Percentiles rank a stretch among this genome's conserved stretches.
phyloP scores from a whole-genome alignment of 176 grass and related monocot species.

The Rhynchospora breviuscula region DNA sequence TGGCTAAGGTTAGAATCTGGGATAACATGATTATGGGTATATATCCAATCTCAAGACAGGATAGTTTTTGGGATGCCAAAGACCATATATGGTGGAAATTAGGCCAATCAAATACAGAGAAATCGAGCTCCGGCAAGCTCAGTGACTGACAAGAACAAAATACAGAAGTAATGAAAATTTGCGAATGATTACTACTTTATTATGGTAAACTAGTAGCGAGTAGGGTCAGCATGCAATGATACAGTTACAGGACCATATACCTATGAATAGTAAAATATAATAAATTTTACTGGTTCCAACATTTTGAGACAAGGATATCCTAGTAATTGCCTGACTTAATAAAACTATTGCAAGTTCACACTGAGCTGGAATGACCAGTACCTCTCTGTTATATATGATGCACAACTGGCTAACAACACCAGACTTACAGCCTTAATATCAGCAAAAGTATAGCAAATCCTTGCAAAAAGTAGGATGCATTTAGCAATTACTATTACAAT shows the following conservation, averaged over 20 bases:
- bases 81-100: constrained; percentile 67
- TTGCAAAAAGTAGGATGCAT: not conserved
- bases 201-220: too few relatives aligned
- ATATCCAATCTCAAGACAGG: constrained; percentile 82
- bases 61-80: constrained; percentile 48
- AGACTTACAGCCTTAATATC: not conserved
- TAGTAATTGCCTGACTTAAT: not conserved
- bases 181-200: not conserved
- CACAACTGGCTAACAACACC: not conserved
- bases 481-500: not conserved
- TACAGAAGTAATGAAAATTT: not conserved
- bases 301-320: not conserved
- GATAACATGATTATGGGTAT: constrained; percentile 82
- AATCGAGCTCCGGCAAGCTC: constrained; percentile 61
- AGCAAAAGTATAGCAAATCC: not conserved
- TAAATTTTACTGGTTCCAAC: not conserved
- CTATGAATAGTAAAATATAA: too few relatives aligned
- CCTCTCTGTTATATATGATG: not conserved
- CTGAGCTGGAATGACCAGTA: too few relatives aligned
- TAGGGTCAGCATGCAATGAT: too few relatives aligned
- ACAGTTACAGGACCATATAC: too few relatives aligned
- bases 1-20: constrained; percentile 38
- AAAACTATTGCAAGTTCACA: not conserved
- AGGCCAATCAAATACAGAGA: constrained; percentile 69
- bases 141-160: constrained; percentile 50